A percentile compares a stretch with the other conserved stretches of the same genome.
These are phyloP conservation scores for Colletotrichum sidae DNA, from an alignment of 2,329 filamentous ascomycete genomes.

Conservation along the genomic window DNA sequence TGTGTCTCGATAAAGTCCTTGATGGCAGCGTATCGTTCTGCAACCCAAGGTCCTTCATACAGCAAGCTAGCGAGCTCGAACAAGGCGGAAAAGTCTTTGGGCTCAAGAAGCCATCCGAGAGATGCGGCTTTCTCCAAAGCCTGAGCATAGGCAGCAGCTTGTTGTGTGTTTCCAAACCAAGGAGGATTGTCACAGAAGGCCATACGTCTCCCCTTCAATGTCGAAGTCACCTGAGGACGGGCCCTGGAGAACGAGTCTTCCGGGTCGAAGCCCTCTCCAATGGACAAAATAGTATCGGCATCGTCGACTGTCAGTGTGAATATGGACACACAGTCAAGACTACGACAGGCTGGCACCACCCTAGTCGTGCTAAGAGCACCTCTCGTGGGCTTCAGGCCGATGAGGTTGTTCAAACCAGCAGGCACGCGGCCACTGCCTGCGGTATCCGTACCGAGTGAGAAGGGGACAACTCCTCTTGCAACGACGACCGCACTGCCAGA, in stretches of 20 bases:
- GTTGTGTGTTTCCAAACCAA: constrained; percentile 49
- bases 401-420: constrained; percentile 64
- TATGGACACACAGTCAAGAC: constrained; percentile 68
- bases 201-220: constrained; percentile 33
- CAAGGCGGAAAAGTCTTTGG: constrained; percentile 61
- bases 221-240: constrained; percentile 39
- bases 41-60: constrained; percentile 68
- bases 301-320: constrained; percentile 62
- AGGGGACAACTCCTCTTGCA: constrained; percentile 63
- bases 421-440: constrained; percentile 67
- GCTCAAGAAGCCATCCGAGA: constrained; percentile 54
- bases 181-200: constrained; percentile 55
- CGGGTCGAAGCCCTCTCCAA: constrained; percentile 59
- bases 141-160: constrained; percentile 56
- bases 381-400: constrained; percentile 64
- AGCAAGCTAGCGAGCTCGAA: constrained; percentile 64
- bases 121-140: constrained; percentile 51
- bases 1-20: constrained; percentile 55
- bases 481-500: constrained; percentile 69
- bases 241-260: constrained; percentile 64
- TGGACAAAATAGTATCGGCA: constrained; percentile 60
- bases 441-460: constrained; percentile 68
- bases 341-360: constrained; percentile 66
- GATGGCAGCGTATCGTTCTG: constrained; percentile 66
- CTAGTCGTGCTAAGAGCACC: constrained; percentile 62